Conservation (phyloP, 305 asterid genomes). For the Euphrasia arctica region DNA sequence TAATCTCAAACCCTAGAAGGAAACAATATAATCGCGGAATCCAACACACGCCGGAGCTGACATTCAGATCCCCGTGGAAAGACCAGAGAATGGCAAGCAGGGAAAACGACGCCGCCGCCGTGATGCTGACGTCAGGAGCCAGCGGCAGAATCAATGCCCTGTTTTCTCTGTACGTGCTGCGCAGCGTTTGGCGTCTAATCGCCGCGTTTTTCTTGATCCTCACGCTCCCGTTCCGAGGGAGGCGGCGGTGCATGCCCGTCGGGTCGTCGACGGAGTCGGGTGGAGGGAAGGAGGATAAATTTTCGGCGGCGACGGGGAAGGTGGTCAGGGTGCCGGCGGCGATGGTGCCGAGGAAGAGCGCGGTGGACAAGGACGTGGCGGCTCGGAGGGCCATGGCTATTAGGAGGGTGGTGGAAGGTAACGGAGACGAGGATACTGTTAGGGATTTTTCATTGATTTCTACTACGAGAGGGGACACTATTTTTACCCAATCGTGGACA, state of each 20-base stretch:
- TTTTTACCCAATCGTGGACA: conserved; percentile 65
- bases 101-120: conserved; percentile 35
- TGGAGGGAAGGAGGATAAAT: conserved; percentile 48
- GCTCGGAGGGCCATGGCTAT: conserved; percentile 76
- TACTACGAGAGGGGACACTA: conserved; percentile 52
- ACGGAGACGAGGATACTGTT: conserved; percentile 22
- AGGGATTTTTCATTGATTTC: conserved; percentile 48
- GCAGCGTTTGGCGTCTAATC: conserved; percentile 53
- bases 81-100: conserved; percentile 35
- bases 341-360: conserved; percentile 55
- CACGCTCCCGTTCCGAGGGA: conserved; percentile 62
- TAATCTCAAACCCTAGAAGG: conserved; percentile 15
- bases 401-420: conserved; percentile 61
- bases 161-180: conserved; percentile 58
- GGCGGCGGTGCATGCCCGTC: conserved; percentile 38
- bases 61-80: conserved; percentile 5
- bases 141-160: conserved; percentile 78
- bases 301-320: conserved; percentile 41
- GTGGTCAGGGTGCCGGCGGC: conserved; percentile 63
- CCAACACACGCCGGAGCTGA: conserved; percentile 4
- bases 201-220: conserved; percentile 55
- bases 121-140: conserved; percentile 87
- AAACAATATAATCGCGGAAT: not conserved
- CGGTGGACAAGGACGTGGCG: conserved; percentile 70
- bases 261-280: conserved; percentile 28